These are phyloP conservation scores for Hamiltosporidium magnivora DNA, from an alignment of 371 early-diverging fungal species.

Conservation along the genomic window DNA sequence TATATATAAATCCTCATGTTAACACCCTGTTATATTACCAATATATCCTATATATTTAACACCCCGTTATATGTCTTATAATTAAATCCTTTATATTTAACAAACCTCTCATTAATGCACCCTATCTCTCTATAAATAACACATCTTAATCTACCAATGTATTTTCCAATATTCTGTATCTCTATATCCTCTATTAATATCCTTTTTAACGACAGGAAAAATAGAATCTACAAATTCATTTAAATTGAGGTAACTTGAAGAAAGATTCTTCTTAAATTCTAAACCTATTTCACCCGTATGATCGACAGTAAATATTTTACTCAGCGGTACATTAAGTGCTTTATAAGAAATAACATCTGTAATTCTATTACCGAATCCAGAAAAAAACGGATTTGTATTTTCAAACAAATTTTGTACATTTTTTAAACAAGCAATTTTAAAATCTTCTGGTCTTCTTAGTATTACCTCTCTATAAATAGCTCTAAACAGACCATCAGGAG, in stretches of 20 bases:
- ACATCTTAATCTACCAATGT: too few relatives aligned
- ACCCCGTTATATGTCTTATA: too few relatives aligned
- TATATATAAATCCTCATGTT: too few relatives aligned
- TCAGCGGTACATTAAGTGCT: constrained; percentile 73
- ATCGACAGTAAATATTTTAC: constrained; percentile 88
- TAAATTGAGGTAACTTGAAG: constrained; percentile 26
- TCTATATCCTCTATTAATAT: neutral
- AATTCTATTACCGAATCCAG: constrained; percentile 91
- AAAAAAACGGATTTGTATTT: constrained; percentile 68
- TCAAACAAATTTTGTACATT: constrained; percentile 70
- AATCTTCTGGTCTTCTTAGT: constrained; percentile 78
- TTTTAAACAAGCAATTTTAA: constrained; percentile 86
- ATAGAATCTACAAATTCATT: constrained; percentile 84
- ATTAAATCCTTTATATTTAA: too few relatives aligned
- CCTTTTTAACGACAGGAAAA: constrained; percentile 64
- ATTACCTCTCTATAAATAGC: constrained; percentile 72
- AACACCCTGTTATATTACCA: too few relatives aligned
- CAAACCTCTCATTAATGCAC: too few relatives aligned
- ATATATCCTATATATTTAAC: too few relatives aligned
- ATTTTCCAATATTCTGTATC: neutral
- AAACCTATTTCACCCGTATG: constrained; percentile 73
- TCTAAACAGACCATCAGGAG: constrained; percentile 79
- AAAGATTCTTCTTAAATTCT: constrained; percentile 57
- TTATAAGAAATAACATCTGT: constrained; percentile 85
- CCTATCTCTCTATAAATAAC: too few relatives aligned